These are phyloP conservation scores for Heliamphora pulchella DNA, from an alignment of 179 eudicot species.

Conservation along the genomic window DNA sequence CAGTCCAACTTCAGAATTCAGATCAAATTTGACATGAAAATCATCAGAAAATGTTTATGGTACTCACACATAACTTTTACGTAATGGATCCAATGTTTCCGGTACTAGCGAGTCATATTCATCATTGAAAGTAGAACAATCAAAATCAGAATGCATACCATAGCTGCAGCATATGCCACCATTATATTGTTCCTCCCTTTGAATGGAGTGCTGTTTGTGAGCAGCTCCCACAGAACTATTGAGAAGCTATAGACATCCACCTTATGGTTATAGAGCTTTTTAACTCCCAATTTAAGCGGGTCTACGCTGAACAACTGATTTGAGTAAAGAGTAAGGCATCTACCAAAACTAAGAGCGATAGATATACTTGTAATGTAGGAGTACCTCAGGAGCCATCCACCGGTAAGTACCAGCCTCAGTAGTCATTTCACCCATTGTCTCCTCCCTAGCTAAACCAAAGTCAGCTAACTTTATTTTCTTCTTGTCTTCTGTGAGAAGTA, in stretches of 20 bases:
- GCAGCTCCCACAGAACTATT: slow-evolving; percentile 45
- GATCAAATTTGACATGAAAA: background rate
- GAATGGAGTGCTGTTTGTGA: slow-evolving; percentile 36
- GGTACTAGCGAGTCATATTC: background rate
- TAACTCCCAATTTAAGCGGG: slow-evolving; percentile 22
- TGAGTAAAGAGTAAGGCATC: background rate
- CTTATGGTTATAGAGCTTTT: slow-evolving; percentile 41
- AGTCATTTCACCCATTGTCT: slow-evolving; percentile 34
- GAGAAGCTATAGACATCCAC: slow-evolving; percentile 50
- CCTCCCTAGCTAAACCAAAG: slow-evolving; percentile 48
- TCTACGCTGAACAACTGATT: slow-evolving; percentile 32
- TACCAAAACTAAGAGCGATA: background rate
- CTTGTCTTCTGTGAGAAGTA: slow-evolving; percentile 36
- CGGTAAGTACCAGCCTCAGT: slow-evolving; percentile 31
- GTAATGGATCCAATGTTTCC: background rate
- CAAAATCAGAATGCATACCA: slow-evolving; percentile 18
- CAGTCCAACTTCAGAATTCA: background rate
- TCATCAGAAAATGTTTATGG: background rate
- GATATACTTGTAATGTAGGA: background rate
- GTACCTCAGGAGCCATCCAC: slow-evolving; percentile 41
- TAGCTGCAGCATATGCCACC: slow-evolving; percentile 45
- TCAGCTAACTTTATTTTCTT: slow-evolving; percentile 37
- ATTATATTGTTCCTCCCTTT: slow-evolving; percentile 28
- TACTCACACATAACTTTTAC: background rate
- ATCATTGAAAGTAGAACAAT: background rate